A percentile compares a stretch with the other conserved stretches of the same genome.
phyloP scores from a whole-genome alignment of 169 alveolate genomes.

The Cryptosporidium meleagridis region DNA sequence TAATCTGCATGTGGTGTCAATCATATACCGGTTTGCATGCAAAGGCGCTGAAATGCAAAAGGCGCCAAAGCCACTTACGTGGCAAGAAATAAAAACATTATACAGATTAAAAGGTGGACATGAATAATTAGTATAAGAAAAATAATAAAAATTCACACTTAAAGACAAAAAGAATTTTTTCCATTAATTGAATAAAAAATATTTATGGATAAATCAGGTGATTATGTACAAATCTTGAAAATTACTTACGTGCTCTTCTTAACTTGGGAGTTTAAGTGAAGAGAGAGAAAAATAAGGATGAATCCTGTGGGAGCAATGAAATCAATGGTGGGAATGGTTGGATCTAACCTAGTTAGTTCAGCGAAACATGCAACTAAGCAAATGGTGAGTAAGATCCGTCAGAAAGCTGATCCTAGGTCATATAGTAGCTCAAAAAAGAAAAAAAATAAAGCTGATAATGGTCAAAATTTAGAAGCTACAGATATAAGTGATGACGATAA shows the following conservation, averaged over 20 bases:
- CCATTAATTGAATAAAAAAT: background rate
- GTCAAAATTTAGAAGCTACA: background rate
- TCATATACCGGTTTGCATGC: conserved; percentile 48
- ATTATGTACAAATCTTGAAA: background rate
- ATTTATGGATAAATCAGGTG: background rate
- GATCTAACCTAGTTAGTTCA: conserved; percentile 68
- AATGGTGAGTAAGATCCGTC: conserved; percentile 34
- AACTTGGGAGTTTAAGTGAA: background rate
- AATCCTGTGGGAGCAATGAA: conserved; percentile 72
- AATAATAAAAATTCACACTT: background rate
- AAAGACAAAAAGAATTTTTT: background rate
- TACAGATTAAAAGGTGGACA: conserved; percentile 11
- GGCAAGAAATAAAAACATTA: conserved; percentile 27
- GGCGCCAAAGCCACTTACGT: conserved; percentile 71
- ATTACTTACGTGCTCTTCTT: background rate
- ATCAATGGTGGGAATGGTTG: conserved; percentile 53
- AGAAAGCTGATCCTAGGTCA: conserved; percentile 15
- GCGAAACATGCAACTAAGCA: conserved; percentile 75
- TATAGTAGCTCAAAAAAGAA: background rate
- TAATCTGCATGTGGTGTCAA: conserved; percentile 64
- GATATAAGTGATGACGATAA: background rate
- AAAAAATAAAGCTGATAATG: background rate
- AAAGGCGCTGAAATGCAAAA: conserved; percentile 61
- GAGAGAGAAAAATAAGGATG: conserved; percentile 3
- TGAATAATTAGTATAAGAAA: background rate